phyloP scores from a whole-genome alignment of 345 rosid genomes.

The Eutrema japonicum region DNA sequence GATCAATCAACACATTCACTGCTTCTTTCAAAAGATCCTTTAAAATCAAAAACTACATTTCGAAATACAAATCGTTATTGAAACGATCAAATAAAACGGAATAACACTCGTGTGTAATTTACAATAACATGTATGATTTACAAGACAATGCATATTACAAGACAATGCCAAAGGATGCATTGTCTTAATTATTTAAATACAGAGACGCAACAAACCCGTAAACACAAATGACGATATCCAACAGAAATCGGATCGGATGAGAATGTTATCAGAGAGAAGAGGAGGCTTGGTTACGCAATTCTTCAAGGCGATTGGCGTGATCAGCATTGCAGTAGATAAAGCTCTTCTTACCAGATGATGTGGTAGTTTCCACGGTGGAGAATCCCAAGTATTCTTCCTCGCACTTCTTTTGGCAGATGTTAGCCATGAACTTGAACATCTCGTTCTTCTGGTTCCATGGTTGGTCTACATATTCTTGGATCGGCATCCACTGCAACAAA shows the following conservation, averaged over 20 bases:
- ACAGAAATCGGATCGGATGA: background rate
- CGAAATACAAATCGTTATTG: background rate
- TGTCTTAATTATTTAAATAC: background rate
- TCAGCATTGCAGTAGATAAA: slow-evolving; percentile 59
- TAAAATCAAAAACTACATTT: background rate
- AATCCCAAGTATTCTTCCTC: slow-evolving; percentile 58
- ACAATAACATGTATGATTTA: slow-evolving; percentile 1
- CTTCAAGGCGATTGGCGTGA: slow-evolving; percentile 26
- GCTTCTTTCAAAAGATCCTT: slow-evolving; percentile 48
- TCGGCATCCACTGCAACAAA: slow-evolving; percentile 69
- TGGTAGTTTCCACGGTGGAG: slow-evolving; percentile 43
- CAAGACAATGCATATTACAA: slow-evolving; percentile 19
- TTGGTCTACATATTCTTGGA: slow-evolving; percentile 67
- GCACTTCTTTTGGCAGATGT: slow-evolving; percentile 59
- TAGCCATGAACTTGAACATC: slow-evolving; percentile 56
- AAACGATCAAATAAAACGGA: background rate
- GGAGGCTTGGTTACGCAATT: slow-evolving; percentile 27
- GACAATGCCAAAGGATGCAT: slow-evolving; percentile 17
- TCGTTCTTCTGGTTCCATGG: slow-evolving; percentile 50
- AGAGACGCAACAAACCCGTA: no score
- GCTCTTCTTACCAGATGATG: slow-evolving; percentile 55
- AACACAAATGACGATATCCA: background rate
- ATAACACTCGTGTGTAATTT: background rate
- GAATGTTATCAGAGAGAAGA: slow-evolving; percentile 21
- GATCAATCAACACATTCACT: slow-evolving; percentile 64